Evolutionary conservation across 805 yeast species (phyloP), one percentile per base, ranked within the genome.

Genomic region (Yarrowia divulgata): DNA sequence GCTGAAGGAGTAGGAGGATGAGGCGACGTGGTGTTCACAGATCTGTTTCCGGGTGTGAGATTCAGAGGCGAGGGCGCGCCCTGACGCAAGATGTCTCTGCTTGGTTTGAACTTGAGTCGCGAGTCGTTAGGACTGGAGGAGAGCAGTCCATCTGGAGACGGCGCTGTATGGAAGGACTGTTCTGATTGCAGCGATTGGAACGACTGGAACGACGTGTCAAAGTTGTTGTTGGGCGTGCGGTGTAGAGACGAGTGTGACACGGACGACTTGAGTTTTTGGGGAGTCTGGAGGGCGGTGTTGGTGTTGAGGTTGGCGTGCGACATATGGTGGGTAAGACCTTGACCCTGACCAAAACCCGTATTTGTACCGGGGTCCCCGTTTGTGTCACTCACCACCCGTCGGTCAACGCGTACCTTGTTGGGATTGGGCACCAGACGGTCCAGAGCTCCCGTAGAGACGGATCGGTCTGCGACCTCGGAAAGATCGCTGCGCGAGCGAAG

Each of bases 121-220:
- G 42, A 0, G 4, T 63, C 68, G 29, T 63, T 63, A 2, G 68
- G 55, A 48, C 48, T 37, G 16, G 66, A 60, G 1, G 66, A 43
- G 8, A 60, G 52, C 18, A 35, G 18, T n/a, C 42, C 42, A 18
- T 60, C 66, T 12, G 66, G 66, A 19, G 66, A 60, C 8, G 66
- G 66, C 3, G 68, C 68, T 3, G 68, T 63, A 14, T 63, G 68
- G 55, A 48, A 63, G 39, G 68, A 63, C 39, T 48, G 55, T 16
- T 63, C 68, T 19, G 54, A 45, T 18, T 62, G 67, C 1, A 45
- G 18, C 39, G 68, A 63, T 23, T 37, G 48, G 9, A 48, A 48
- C 4, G 68, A 63, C 35, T 37, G 48, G 9, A 48, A 48, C 3
- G 68, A 63, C 48, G 68, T 37, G 68, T 63, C 68, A n/a, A 40